Evolutionary conservation across 2,329 filamentous ascomycete genomes (phyloP).

Genomic region (Orbilia ellipsospora): DNA sequence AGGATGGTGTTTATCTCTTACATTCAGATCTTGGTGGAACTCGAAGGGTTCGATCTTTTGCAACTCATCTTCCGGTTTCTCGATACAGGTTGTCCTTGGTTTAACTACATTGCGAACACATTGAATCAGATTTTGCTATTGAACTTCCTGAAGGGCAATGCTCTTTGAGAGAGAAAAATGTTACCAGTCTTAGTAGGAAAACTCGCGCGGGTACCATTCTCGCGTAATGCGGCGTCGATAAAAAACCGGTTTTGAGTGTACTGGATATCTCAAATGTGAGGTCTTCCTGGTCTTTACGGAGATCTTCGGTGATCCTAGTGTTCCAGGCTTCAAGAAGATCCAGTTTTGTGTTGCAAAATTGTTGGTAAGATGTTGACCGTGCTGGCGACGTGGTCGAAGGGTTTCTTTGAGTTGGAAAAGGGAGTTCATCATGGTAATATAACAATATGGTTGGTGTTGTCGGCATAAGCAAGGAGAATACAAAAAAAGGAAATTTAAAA

Average conservation of each 20-base stretch:
- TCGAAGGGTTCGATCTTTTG: slow-evolving; percentile 11
- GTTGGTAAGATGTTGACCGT: slow-evolving; percentile 4
- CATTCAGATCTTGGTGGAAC: background rate
- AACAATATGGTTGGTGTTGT: background rate
- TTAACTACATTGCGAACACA: background rate
- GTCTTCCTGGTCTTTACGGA: background rate
- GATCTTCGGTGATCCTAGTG: slow-evolving; percentile 13
- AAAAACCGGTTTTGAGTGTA: slow-evolving; percentile 30
- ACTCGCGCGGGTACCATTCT: slow-evolving; percentile 2
- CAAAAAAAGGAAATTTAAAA: background rate
- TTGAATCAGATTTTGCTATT: background rate
- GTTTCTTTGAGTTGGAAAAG: slow-evolving; percentile 20
- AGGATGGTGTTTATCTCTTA: background rate
- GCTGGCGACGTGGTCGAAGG: slow-evolving; percentile 16
- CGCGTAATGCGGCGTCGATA: slow-evolving; percentile 12
- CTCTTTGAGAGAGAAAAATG: background rate
- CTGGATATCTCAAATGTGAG: slow-evolving; percentile 29
- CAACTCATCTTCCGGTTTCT: slow-evolving; percentile 14
- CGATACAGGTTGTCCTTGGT: slow-evolving; percentile 15
- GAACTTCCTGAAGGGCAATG: background rate
- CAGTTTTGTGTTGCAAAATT: background rate
- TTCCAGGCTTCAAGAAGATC: slow-evolving; percentile 14
- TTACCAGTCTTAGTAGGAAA: background rate
- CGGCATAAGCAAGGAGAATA: background rate
- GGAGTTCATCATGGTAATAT: slow-evolving; percentile 37